Base-by-base conservation (phyloP, 345 rosid genomes). In the Crucihimalaya himalaica region DNA sequence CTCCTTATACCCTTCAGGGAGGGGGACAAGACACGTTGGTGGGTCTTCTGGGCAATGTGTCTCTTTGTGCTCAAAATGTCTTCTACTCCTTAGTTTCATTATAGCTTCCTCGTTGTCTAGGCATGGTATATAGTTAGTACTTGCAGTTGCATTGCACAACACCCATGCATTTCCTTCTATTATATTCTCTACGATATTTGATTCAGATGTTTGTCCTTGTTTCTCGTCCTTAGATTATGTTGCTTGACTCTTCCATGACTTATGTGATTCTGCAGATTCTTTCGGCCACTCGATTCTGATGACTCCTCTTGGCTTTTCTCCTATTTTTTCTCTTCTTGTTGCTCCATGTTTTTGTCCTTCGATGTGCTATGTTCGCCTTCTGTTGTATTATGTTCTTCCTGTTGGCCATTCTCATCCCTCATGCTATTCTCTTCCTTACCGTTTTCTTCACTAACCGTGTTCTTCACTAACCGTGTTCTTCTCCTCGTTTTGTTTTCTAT, bases 91-190 rank as follows among this genome's bases (percentile, higher is more conserved):
- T 14, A 95, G 67, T 66, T 85, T 71, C 51, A 1, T 83, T 28
- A 95, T 18, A 6, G 97, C 97, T 82, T 84, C 81, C 84, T 84
- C 86, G 29, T 95, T 95, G 72, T 95, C 97, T 83, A 95, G 73
- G 73, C 99, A 95, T 15, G 99, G 99, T 57, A 95, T 95, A 62
- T 87, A 95, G 80, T 95, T 97, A 69, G 87, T 21, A 52, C 96
- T 94, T 3, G 94, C 80, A 2, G 97, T 92, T 25, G 70, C 83
- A 39, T 95, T 92, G 39, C 99, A 95, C n/a, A 92, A 79, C 48
- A 48, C 82, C 97, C 99, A 95, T 6, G 77, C 56, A n/a, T 82
- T 70, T 20, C 87, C 90, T 10, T 55, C 35, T 59, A 52, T 59
- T 29, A 47, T 66, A 74, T 48, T 71, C 45, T 71, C 82, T 28